These are phyloP conservation scores for Aquilaria agallochum DNA, from an alignment of 441 rosid genomes.

Conservation along the genomic window DNA sequence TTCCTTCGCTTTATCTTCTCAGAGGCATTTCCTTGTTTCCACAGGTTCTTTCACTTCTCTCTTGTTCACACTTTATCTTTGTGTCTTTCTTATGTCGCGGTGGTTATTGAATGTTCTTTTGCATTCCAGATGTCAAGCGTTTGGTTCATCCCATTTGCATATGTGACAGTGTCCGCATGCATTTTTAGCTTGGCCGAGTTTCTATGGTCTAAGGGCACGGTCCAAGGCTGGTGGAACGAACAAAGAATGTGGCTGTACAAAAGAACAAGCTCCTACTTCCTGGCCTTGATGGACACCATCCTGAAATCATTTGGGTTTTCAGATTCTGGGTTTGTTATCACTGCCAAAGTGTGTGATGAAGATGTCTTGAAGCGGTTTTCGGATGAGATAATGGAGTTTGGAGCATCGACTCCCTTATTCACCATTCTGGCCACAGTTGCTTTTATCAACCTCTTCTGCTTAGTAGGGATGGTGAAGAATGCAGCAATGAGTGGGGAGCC, in stretches of 20 bases:
- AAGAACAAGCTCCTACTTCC: slow-evolving; percentile 28
- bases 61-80: no score
- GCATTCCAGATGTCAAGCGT: slow-evolving; percentile 20
- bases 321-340: slow-evolving; percentile 17
- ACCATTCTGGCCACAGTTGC: slow-evolving; percentile 21
- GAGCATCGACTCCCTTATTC: slow-evolving; percentile 22
- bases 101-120: background rate
- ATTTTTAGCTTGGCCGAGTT: slow-evolving; percentile 18
- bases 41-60: slow-evolving; percentile 10
- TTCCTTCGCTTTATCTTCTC: slow-evolving; percentile 22
- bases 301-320: slow-evolving; percentile 20
- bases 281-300: slow-evolving; percentile 20
- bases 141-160: slow-evolving; percentile 30
- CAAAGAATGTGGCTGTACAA: slow-evolving; percentile 26
- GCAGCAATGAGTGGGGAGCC: no score
- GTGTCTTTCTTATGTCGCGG: no score
- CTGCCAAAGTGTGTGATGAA: slow-evolving; percentile 15
- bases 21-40: slow-evolving; percentile 29
- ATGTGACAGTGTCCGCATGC: slow-evolving; percentile 14
- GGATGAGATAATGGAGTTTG: slow-evolving; percentile 25
- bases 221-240: slow-evolving; percentile 32
- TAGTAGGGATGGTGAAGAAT: background rate
- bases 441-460: slow-evolving; percentile 11
- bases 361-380: slow-evolving; percentile 19
- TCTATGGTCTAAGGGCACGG: slow-evolving; percentile 19